Percentiles rank a stretch among this genome's conserved stretches.
Evolutionary conservation across 768 basidiomycete genomes (phyloP).

Genomic region (Rhodotorula babjevae): DNA sequence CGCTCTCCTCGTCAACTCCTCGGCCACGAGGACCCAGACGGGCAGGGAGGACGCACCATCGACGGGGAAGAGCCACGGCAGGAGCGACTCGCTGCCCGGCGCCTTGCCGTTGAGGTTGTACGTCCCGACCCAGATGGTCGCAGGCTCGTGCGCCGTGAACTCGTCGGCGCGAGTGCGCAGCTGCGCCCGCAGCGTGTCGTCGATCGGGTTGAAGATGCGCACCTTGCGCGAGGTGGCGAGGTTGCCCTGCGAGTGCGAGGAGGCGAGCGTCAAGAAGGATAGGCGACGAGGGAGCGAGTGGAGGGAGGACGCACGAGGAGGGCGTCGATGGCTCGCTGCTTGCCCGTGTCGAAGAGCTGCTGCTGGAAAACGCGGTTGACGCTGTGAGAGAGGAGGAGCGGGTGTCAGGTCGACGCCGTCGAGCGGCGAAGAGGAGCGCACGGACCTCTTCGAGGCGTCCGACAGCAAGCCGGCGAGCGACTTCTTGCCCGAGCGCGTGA

Average conservation of each 20-base stretch:
- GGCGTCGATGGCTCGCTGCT: constrained; percentile 91
- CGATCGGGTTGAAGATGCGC: constrained; percentile 86
- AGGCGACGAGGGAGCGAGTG: neutral
- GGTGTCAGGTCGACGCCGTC: neutral
- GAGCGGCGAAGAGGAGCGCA: no score
- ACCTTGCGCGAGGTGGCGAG: constrained; percentile 80
- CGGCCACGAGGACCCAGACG: no score
- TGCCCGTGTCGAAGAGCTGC: constrained; percentile 92
- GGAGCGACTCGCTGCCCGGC: constrained; percentile 68
- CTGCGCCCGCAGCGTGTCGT: constrained; percentile 72
- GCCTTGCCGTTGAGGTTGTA: constrained; percentile 93
- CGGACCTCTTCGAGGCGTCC: constrained; percentile 78
- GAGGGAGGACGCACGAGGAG: constrained; percentile 64
- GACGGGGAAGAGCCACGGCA: constrained; percentile 80
- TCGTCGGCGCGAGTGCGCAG: constrained; percentile 68
- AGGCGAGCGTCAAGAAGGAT: neutral
- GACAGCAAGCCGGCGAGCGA: constrained; percentile 71
- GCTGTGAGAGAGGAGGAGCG: neutral
- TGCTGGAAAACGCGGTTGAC: constrained; percentile 83
- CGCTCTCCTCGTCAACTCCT: neutral
- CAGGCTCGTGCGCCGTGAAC: constrained; percentile 71
- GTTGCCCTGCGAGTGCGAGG: constrained; percentile 65
- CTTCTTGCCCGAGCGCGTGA: constrained; percentile 88
- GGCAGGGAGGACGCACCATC: constrained; percentile 56
- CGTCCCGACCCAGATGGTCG: constrained; percentile 77